Conservation (phyloP, 495 filamentous ascomycete species). For the Penicillium atrosanguineum region DNA sequence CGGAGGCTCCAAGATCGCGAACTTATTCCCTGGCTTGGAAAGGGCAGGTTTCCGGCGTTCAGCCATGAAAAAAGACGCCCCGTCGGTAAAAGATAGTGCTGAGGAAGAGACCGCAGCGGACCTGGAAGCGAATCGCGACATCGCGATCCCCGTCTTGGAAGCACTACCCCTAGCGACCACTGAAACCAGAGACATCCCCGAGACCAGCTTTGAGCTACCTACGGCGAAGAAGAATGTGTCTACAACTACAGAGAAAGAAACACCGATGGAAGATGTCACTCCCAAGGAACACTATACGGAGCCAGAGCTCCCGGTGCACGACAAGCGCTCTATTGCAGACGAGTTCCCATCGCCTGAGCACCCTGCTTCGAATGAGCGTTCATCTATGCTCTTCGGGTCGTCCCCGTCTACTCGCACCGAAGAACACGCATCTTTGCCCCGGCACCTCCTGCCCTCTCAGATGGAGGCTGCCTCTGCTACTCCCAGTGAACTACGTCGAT, state of each 20-base stretch:
- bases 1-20: slow-evolving; percentile 34
- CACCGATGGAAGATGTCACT: slow-evolving; percentile 4
- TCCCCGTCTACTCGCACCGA: slow-evolving; percentile 43
- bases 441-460: slow-evolving; percentile 18
- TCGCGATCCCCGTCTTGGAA: slow-evolving; percentile 50
- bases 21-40: slow-evolving; percentile 39
- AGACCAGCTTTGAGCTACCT: slow-evolving; percentile 10
- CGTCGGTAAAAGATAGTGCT: slow-evolving; percentile 45
- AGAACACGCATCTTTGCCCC: slow-evolving; percentile 16
- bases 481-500: slow-evolving; percentile 32
- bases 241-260: slow-evolving; percentile 9
- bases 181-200: slow-evolving; percentile 15
- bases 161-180: slow-evolving; percentile 36
- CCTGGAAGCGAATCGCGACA: slow-evolving; percentile 45
- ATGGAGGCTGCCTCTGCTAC: slow-evolving; percentile 16
- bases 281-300: slow-evolving; percentile 10
- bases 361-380: slow-evolving; percentile 51
- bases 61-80: slow-evolving; percentile 15
- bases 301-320: slow-evolving; percentile 13
- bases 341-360: slow-evolving; percentile 38
- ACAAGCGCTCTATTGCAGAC: slow-evolving; percentile 17
- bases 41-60: slow-evolving; percentile 34
- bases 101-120: slow-evolving; percentile 47
- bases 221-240: slow-evolving; percentile 6
- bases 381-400: slow-evolving; percentile 52